These are phyloP conservation scores for Myxozyma monticola DNA, from an alignment of 805 yeast species.

Conservation along the genomic window DNA sequence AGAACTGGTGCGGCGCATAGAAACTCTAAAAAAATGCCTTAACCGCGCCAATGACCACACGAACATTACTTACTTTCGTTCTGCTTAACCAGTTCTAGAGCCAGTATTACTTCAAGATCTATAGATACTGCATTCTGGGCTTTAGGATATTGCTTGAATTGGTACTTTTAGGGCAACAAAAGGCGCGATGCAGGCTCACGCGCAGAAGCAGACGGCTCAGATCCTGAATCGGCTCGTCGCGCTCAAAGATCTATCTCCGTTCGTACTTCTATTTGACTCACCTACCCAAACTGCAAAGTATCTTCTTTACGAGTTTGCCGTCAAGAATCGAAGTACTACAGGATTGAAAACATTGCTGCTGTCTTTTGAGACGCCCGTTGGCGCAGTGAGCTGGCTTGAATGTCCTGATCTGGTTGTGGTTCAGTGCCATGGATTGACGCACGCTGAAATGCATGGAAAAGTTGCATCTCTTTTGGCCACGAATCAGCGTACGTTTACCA, in stretches of 20 bases:
- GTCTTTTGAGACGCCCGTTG: constrained; percentile 63
- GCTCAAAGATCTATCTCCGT: constrained; percentile 72
- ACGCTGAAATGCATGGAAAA: constrained; percentile 27
- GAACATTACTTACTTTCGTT: too few relatives aligned
- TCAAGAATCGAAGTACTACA: constrained; percentile 37
- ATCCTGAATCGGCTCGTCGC: constrained; percentile 66
- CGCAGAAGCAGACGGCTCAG: constrained; percentile 7
- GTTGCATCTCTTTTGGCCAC: constrained; percentile 20
- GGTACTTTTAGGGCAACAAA: too few relatives aligned
- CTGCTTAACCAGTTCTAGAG: too few relatives aligned
- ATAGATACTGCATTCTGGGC: too few relatives aligned
- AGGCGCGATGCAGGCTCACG: constrained; percentile 5
- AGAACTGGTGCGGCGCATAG: too few relatives aligned
- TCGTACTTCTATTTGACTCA: constrained; percentile 68
- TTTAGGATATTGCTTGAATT: too few relatives aligned
- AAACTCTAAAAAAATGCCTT: too few relatives aligned
- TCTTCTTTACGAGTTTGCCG: constrained; percentile 59
- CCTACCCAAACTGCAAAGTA: constrained; percentile 63
- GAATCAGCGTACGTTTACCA: constrained; percentile 13
- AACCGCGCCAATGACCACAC: too few relatives aligned
- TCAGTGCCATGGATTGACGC: constrained; percentile 15
- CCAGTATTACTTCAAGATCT: too few relatives aligned
- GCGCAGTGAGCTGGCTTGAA: constrained; percentile 30
- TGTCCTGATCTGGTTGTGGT: constrained; percentile 2
- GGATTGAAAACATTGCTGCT: constrained; percentile 50